Evolutionary conservation across 176 grass and related monocot genomes (phyloP), one percentile per base, ranked within the genome.

Genomic region (sorghum (Sorghum bicolor)): DNA sequence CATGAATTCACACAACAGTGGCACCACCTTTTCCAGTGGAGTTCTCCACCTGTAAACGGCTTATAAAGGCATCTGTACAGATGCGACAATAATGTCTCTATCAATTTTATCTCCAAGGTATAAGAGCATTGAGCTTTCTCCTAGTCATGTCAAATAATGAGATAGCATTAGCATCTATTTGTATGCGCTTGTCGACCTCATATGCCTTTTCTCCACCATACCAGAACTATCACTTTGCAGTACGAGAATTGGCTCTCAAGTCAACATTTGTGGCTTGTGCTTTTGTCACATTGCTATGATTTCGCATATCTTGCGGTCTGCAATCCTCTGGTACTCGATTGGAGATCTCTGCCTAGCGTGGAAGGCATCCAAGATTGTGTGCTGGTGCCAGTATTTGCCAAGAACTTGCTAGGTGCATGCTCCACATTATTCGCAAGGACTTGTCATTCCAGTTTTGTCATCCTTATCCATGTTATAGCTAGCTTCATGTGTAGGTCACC

Each of bases 231-330:
- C 39, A 84, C 84, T 80, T 83, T 83, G 80, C 62, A 22, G 84
- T 76, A 80, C 84, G 68, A 87, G 84, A 74, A 87, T 69, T 77
- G 80, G 75, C 24, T 25, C 62, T 20, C 24, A n/a, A 80, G 89
- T 90, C 80, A 90, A 84, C 76, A 87, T 76, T 80, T 87, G 85
- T 83, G 89, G 88, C 74, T 66, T 26, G 33, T 44, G 31, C 36
- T 39, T 90, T 64, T 70, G 83, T 78, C 83, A 47, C 58, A 25
- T 74, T 83, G 73, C 30, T 70, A 90, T 90, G 73, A 86, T 86
- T 86, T 8, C n/a, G 72, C 72, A 77, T 19, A 44, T 34, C 78
- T 68, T 89, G 71, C 53, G 72, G 82, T 70, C 62, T 85, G 16
- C 47, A 39, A 63, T 44, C 58, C 44, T 45, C 52, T 11, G 25